phyloP scores from a whole-genome alignment of 75 land plant genomes.

The Larix kaempferi region DNA sequence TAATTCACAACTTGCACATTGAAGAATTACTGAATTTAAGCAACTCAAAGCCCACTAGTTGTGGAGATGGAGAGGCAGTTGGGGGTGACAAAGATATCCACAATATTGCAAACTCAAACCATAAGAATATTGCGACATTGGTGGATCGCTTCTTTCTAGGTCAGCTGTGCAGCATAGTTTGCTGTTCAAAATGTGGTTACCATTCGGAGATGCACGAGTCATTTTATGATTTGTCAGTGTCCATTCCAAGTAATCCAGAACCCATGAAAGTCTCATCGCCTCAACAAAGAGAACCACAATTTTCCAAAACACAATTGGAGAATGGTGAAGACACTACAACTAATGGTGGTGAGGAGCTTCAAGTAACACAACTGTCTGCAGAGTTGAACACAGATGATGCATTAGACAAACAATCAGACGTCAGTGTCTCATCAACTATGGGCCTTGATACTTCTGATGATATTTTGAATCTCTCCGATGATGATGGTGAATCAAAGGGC shows the following conservation, averaged over 20 bases:
- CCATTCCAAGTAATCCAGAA: constrained; percentile 54
- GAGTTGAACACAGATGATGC: no score
- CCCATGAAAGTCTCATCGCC: no score
- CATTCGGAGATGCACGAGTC: constrained; percentile 75
- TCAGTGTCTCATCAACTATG: no score
- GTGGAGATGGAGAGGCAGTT: constrained; percentile 4
- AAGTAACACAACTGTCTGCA: no score
- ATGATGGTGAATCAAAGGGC: constrained; percentile 2
- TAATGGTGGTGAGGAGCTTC: no score
- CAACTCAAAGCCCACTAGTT: constrained; percentile 16
- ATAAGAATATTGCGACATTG: constrained; percentile 24
- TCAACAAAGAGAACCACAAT: no score
- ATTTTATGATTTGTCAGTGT: constrained; percentile 81
- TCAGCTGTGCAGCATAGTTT: constrained; percentile 72
- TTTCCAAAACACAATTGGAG: no score
- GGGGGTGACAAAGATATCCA: background rate
- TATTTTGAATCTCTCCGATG: constrained; percentile 4
- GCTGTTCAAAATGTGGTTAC: constrained; percentile 75
- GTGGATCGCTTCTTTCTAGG: constrained; percentile 82
- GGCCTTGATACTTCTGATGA: no score
- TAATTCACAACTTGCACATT: constrained; percentile 67
- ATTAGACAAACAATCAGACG: no score
- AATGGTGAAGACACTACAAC: no score
- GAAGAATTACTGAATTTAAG: constrained; percentile 49
- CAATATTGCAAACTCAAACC: no score